Percentiles rank a stretch among this genome's conserved stretches.
phyloP scores from a whole-genome alignment of 768 basidiomycete species.

The Mycena belliarum region DNA sequence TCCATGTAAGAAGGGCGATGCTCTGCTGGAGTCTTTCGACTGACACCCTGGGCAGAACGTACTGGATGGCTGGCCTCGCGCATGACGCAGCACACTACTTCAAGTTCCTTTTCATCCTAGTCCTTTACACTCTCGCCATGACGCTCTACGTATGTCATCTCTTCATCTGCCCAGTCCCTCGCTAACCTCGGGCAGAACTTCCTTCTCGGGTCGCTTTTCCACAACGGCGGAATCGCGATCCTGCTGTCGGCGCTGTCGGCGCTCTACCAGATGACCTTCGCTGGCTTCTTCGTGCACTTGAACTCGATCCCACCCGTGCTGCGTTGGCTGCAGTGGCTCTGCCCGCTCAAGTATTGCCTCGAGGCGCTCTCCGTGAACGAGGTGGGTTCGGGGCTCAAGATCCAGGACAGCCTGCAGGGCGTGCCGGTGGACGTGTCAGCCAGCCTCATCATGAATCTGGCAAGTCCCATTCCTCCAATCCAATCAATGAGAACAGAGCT shows the following conservation, averaged over 20 bases:
- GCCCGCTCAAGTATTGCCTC: constrained; percentile 79
- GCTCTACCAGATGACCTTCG: constrained; percentile 83
- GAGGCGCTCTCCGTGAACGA: constrained; percentile 92
- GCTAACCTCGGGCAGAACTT: constrained; percentile 65
- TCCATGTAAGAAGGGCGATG: constrained; percentile 60
- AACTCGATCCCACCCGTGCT: constrained; percentile 84
- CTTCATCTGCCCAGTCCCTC: not conserved
- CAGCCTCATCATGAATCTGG: constrained; percentile 80
- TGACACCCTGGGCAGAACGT: constrained; percentile 50
- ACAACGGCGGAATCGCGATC: constrained; percentile 89
- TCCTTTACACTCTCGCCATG: constrained; percentile 82
- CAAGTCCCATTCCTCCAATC: constrained; percentile 36
- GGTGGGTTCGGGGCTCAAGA: constrained; percentile 85
- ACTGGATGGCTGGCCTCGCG: constrained; percentile 94
- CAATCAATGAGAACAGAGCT: not conserved
- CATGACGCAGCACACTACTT: constrained; percentile 81
- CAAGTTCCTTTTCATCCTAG: constrained; percentile 91
- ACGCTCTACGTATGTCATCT: constrained; percentile 71
- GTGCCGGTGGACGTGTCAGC: constrained; percentile 85
- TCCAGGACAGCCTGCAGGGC: constrained; percentile 74
- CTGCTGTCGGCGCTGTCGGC: constrained; percentile 77
- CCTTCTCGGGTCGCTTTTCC: constrained; percentile 80
- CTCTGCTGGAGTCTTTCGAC: constrained; percentile 3
- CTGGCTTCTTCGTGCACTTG: constrained; percentile 93
- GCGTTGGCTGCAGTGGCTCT: constrained; percentile 92